Conservation (phyloP, 1,284 basidiomycete species). For the Melampsora medusae region DNA sequence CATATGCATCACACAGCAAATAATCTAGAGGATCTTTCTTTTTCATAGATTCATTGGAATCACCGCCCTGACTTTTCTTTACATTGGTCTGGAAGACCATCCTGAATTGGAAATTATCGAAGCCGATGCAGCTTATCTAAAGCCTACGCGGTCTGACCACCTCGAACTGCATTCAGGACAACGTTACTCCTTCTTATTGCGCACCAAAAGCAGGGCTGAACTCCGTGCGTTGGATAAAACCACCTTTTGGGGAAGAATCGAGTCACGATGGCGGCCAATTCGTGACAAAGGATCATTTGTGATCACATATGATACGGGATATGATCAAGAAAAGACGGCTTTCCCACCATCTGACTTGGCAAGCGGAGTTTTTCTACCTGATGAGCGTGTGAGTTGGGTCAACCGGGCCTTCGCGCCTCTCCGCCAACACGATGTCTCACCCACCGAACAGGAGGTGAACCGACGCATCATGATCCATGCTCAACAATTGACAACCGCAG, state of each 20-base stretch:
- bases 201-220: constrained; percentile 30
- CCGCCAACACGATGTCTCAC: neutral
- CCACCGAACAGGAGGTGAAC: neutral
- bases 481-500: neutral
- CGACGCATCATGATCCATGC: neutral
- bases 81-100: constrained; percentile 39
- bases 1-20: neutral
- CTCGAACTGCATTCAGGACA: constrained; percentile 33
- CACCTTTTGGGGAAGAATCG: constrained; percentile 30
- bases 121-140: constrained; percentile 35
- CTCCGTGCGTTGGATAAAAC: neutral
- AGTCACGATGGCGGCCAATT: constrained; percentile 34
- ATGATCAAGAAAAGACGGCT: neutral
- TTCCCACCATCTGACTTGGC: neutral
- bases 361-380: neutral
- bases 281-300: constrained; percentile 23
- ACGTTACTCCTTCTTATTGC: constrained; percentile 37
- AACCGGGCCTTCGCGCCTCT: neutral
- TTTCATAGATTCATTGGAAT: constrained; percentile 34
- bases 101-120: constrained; percentile 23
- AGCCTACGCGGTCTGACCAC: neutral
- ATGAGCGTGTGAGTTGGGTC: neutral
- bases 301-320: constrained; percentile 21
- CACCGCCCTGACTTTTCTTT: constrained; percentile 35
- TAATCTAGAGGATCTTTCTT: neutral